Percentiles rank a stretch among this genome's conserved stretches.
Evolutionary conservation across 257 asterid genomes (phyloP).

Genomic region (Cynanchum wilfordii): DNA sequence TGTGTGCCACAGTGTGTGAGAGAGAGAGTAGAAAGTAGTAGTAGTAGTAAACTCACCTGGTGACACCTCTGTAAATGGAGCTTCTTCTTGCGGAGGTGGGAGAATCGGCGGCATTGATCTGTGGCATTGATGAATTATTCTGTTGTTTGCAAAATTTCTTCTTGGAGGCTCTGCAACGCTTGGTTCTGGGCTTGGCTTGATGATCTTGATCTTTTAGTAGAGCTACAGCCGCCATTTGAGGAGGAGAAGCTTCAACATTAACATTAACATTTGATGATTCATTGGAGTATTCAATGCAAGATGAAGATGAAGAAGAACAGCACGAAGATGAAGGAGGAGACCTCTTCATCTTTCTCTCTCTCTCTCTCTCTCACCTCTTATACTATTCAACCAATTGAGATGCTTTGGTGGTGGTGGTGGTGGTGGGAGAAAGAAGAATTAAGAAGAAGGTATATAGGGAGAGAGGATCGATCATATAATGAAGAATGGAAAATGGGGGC

Average conservation of each 20-base stretch:
- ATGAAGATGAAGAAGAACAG: conserved; percentile 67
- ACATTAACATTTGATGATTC: neutral
- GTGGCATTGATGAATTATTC: conserved; percentile 13
- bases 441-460: neutral
- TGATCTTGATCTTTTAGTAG: conserved; percentile 12
- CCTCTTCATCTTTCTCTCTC: conserved; percentile 35
- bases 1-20: neutral
- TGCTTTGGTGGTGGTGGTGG: no score
- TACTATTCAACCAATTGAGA: no score
- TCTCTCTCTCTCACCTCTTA: conserved; percentile 11
- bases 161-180: conserved; percentile 22
- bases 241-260: no score
- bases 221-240: conserved; percentile 10
- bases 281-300: conserved; percentile 39
- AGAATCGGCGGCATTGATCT: conserved; percentile 24
- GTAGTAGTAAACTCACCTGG: conserved; percentile 38
- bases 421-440: no score
- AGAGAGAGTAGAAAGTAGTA: no score
- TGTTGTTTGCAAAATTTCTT: conserved; percentile 12
- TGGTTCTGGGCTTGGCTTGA: conserved; percentile 16
- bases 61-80: conserved; percentile 89
- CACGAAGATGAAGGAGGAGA: conserved; percentile 40
- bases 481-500: neutral
- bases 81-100: conserved; percentile 55
- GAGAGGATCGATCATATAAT: no score